phyloP scores from a whole-genome alignment of 306 rosid genomes.

The Sesbania bispinosa region DNA sequence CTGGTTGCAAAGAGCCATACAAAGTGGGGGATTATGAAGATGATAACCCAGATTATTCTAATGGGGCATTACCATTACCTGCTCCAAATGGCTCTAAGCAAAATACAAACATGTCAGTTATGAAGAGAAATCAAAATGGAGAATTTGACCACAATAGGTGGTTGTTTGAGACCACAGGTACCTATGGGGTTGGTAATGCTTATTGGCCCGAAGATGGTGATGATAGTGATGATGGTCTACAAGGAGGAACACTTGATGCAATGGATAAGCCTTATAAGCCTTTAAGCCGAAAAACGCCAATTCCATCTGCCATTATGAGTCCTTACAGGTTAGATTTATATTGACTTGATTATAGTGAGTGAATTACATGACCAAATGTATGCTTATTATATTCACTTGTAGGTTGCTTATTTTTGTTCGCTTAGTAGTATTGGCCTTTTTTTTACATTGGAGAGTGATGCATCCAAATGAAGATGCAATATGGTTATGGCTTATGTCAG shows the following conservation, averaged over 20 bases:
- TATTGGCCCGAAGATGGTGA: conserved; percentile 59
- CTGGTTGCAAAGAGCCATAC: conserved; percentile 88
- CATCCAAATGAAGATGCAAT: conserved; percentile 64
- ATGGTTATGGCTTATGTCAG: conserved; percentile 54
- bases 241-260: conserved; percentile 45
- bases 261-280: conserved; percentile 79
- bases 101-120: conserved; percentile 70
- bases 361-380: too few species aligned
- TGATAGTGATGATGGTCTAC: conserved; percentile 33
- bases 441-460: conserved; percentile 68
- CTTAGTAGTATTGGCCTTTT: conserved; percentile 53
- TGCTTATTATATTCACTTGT: neutral
- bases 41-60: conserved; percentile 35
- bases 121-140: conserved; percentile 76
- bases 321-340: conserved; percentile 80
- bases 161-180: conserved; percentile 85
- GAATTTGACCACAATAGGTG: conserved; percentile 91
- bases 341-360: too few species aligned
- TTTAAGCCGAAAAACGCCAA: conserved; percentile 49
- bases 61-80: conserved; percentile 49
- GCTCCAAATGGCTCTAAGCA: conserved; percentile 58
- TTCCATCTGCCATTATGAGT: conserved; percentile 57
- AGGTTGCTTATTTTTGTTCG: conserved; percentile 64
- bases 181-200: conserved; percentile 88
- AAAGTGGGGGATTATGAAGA: conserved; percentile 55